phyloP scores from a whole-genome alignment of 2,329 filamentous ascomycete genomes.

The Clonostachys chloroleuca region DNA sequence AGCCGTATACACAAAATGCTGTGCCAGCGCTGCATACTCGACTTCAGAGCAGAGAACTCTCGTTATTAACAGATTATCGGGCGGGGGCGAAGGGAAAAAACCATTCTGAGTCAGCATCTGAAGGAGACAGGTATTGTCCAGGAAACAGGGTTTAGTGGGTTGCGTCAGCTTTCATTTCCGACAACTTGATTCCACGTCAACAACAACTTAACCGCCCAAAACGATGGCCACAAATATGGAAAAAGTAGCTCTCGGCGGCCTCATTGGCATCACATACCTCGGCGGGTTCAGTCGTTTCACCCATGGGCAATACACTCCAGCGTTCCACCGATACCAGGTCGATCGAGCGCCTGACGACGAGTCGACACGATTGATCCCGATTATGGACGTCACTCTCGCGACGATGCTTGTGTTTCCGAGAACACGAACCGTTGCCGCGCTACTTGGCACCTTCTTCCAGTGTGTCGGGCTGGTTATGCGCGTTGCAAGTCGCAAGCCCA shows the following conservation, averaged over 20 bases:
- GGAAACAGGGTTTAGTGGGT: too few species aligned
- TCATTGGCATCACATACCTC: constrained; percentile 6
- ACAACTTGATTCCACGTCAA: too few species aligned
- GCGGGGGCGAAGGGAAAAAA: too few species aligned
- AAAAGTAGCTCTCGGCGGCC: neutral
- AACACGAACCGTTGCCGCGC: constrained; percentile 1
- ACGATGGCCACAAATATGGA: neutral
- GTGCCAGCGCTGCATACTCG: too few species aligned
- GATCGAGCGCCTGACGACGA: constrained; percentile 11
- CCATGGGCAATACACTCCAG: constrained; percentile 11
- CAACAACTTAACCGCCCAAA: too few species aligned
- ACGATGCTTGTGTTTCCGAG: constrained; percentile 2
- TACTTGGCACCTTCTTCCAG: constrained; percentile 6
- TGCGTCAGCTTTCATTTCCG: too few species aligned
- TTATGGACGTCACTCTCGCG: constrained; percentile 6
- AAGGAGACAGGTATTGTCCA: too few species aligned
- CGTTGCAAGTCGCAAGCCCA: neutral
- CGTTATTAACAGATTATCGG: too few species aligned
- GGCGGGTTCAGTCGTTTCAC: constrained; percentile 12
- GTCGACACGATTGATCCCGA: constrained; percentile 9
- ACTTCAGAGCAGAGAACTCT: too few species aligned
- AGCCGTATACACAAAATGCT: too few species aligned
- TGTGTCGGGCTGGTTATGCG: constrained; percentile 5
- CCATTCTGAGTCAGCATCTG: too few species aligned
- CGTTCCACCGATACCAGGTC: constrained; percentile 13